Conservation (phyloP, 352 stramenopile genomes). For the Aphanomyces invadans region DNA sequence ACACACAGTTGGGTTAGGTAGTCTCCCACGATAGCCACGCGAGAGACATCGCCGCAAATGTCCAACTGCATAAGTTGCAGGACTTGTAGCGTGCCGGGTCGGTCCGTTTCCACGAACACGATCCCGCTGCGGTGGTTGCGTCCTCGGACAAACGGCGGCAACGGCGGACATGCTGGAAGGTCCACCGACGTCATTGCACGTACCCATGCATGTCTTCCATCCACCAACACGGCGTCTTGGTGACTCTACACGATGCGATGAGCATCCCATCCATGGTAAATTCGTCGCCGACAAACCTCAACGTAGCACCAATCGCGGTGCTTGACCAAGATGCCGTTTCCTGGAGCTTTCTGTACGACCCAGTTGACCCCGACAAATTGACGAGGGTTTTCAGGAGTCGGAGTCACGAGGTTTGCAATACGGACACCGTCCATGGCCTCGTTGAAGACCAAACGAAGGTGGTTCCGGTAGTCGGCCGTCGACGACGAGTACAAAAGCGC, state of each 20-base stretch:
- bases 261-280: not conserved
- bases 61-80: not conserved
- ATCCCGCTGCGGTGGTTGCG: not conserved
- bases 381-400: not conserved
- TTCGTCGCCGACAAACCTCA: too few species aligned
- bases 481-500: not conserved
- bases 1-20: not conserved
- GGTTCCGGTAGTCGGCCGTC: not conserved
- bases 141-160: not conserved
- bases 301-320: not conserved
- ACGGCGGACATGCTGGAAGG: not conserved
- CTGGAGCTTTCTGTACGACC: not conserved
- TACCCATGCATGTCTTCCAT: not conserved
- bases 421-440: not conserved
- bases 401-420: not conserved
- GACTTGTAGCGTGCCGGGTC: not conserved
- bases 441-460: not conserved
- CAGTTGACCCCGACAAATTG: not conserved
- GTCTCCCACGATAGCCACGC: not conserved
- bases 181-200: not conserved
- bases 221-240: not conserved
- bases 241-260: not conserved
- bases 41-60: not conserved
- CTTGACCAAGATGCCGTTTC: not conserved
- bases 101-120: not conserved